phyloP scores from a whole-genome alignment of 805 yeast genomes.

The Candida ipomoeae region DNA sequence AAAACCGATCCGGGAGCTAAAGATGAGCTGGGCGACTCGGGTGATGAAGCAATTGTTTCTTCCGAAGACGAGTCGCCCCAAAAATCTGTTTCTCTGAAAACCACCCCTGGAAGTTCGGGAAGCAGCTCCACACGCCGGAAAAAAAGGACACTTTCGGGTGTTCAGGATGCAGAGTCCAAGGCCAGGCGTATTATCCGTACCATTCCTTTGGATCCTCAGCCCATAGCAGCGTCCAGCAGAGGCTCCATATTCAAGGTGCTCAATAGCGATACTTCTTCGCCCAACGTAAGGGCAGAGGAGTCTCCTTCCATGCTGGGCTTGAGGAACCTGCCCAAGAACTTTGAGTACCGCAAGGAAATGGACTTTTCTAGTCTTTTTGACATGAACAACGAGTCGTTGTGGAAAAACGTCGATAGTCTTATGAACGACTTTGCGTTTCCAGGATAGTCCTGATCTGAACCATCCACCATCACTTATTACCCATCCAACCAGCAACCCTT shows the following conservation, averaged over 20 bases:
- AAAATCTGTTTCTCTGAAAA: conserved; percentile 14
- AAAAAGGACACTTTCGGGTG: conserved; percentile 49
- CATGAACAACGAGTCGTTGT: conserved; percentile 50
- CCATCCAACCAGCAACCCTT: too few species aligned
- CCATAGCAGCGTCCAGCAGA: conserved; percentile 48
- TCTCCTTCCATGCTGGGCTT: background rate
- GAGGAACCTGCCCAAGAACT: background rate
- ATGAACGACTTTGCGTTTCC: conserved; percentile 93
- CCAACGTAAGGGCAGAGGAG: conserved; percentile 11
- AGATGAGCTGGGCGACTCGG: conserved; percentile 21
- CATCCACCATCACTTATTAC: background rate
- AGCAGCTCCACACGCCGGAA: conserved; percentile 33
- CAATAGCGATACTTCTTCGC: conserved; percentile 33
- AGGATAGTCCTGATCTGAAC: conserved; percentile 26
- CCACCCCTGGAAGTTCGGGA: conserved; percentile 37
- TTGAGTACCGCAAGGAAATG: background rate
- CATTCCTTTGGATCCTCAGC: conserved; percentile 80
- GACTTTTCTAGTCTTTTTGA: conserved; percentile 37
- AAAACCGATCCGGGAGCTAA: conserved; percentile 22
- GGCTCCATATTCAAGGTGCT: conserved; percentile 38
- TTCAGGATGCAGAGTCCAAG: conserved; percentile 61
- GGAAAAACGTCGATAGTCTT: conserved; percentile 83
- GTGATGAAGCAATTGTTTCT: conserved; percentile 20
- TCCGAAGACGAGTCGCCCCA: conserved; percentile 22
- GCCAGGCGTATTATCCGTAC: conserved; percentile 74